Evolutionary conservation across 1,139 yeast genomes (phyloP), one percentile per base, ranked within the genome.

Genomic region (Kazachstania sp.): DNA sequence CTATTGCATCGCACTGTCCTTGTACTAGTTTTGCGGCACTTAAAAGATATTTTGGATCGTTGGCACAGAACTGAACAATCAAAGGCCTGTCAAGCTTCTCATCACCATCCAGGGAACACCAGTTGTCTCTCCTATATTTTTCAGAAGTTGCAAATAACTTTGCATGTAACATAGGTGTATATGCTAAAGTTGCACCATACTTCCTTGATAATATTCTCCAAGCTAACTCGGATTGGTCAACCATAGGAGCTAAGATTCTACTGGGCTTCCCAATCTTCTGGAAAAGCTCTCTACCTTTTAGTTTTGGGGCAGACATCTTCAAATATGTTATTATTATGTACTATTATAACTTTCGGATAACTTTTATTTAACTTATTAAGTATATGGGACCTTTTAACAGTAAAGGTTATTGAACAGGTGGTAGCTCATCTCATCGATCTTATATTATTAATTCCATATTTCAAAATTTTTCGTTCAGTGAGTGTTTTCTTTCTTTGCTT

Each of bases 151-250:
- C 94, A 69, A 94, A 94, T 37, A 88, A 70, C 45, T 90, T 74
- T 4, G 98, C 95, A 66, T 94, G 97, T 56, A 84, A 78, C 99
- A 94, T 94, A 2, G 99, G 98, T 0, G 98, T 86, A 60, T 90
- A 94, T 59, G 97, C 87, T 38, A 94, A 70, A 4, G 90, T 86
- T 0, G 98, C 98, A 1, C 98, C 99, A 61, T 90, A 83, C 53
- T 77, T 73, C 51, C 97, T 74, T 2, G 95, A 86, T 18, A 94
- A 69, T 16, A 87, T 76, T 56, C 99, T 75, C 97, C 98, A 94
- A 1, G 96, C 98, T 30, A 92, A 73, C 60, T 94, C 98, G 2
- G 92, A 81, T 57, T 88, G 97, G 65, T 94, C 98, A 12, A 94
- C 99, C 97, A 94, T 92, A 1, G 99, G 99, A 1, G 97, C 98